Percentiles rank a stretch among this genome's conserved stretches.
These are phyloP conservation scores for Kwoniella bestiolae DNA, from an alignment of 768 basidiomycete genomes.

Conservation along the genomic window DNA sequence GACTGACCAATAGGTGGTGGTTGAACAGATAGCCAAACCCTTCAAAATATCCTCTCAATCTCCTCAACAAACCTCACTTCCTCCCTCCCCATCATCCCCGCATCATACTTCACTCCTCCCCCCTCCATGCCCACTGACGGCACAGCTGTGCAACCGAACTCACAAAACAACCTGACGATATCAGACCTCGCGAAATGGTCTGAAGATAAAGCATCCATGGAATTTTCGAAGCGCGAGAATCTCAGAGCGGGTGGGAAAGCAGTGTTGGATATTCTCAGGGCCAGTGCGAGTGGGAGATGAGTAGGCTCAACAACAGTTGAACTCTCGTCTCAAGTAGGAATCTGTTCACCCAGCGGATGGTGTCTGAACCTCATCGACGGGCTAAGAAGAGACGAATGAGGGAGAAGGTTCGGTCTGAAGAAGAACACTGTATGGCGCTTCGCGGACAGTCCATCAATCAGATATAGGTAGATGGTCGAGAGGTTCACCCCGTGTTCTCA, in stretches of 20 bases:
- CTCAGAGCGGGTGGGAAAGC: conserved; percentile 24
- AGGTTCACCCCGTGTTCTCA: too few species aligned
- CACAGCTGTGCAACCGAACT: neutral
- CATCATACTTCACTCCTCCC: conserved; percentile 23
- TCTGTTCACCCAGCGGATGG: too few species aligned
- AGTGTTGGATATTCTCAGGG: conserved; percentile 28
- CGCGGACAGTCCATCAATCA: too few species aligned
- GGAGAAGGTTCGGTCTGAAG: too few species aligned
- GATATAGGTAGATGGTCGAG: too few species aligned
- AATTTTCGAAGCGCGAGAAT: conserved; percentile 30
- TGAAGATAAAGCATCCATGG: conserved; percentile 25
- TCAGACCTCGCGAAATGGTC: conserved; percentile 28
- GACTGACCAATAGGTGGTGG: too few species aligned
- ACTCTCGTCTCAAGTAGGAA: too few species aligned
- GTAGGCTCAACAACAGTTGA: too few species aligned
- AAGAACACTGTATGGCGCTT: too few species aligned
- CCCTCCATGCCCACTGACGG: too few species aligned
- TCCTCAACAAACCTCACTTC: conserved; percentile 23
- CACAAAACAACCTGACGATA: conserved; percentile 8
- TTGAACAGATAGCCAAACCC: conserved; percentile 16
- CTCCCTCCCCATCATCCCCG: conserved; percentile 26
- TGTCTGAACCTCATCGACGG: too few species aligned
- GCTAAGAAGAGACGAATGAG: too few species aligned
- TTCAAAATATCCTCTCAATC: conserved; percentile 12
- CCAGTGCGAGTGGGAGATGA: conserved; percentile 1